Evolutionary conservation across 176 grass and related monocot genomes (phyloP), one percentile per base, ranked within the genome.

Genomic region (sorghum (Sorghum bicolor)): DNA sequence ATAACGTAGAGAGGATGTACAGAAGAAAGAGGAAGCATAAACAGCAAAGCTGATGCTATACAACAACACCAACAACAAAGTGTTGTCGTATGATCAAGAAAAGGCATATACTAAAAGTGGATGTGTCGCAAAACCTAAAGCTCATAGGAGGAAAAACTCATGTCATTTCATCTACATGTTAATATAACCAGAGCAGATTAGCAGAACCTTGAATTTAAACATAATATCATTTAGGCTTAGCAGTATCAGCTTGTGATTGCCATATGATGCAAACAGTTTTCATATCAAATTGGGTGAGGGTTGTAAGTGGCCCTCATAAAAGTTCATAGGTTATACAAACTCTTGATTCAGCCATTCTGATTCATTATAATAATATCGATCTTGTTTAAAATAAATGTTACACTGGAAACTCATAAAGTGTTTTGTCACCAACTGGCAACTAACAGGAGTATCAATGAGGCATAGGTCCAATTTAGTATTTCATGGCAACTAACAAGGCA

Each of bases 231-330:
- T 40, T 38, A 41, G 70, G 13, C 13, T 72, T 76, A 47, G 13
- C 37, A 34, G 33, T 34, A 20, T 39, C 37, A 68, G 10, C 67
- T 84, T 89, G 22, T 68, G 45, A 84, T 67, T 61, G 40, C 15
- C 36, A 32, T 80, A 78, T 17, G 78, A 4, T 48, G 7, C 25
- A 50, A 81, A 4, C 55, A 68, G 11, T 32, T 81, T 57, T 13
- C 38, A 2, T 31, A 75, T 24, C 34, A 80, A n/a, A 79, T 71
- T 52, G 24, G n/a, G 12, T 3, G 0, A 61, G 10, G n/a, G 24
- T 12, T 26, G 57, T 26, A 61, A 61, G n/a, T 26, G 10, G 57
- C 57, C 57, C 57, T 61, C 53, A 57, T n/a, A n/a, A 57, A 61
- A 61, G 71, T 75, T 75, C n/a, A 71, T 17, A 32, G 39, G 70